Conservation (phyloP, 2,329 filamentous ascomycete genomes). For the Sporothrix inflata region DNA sequence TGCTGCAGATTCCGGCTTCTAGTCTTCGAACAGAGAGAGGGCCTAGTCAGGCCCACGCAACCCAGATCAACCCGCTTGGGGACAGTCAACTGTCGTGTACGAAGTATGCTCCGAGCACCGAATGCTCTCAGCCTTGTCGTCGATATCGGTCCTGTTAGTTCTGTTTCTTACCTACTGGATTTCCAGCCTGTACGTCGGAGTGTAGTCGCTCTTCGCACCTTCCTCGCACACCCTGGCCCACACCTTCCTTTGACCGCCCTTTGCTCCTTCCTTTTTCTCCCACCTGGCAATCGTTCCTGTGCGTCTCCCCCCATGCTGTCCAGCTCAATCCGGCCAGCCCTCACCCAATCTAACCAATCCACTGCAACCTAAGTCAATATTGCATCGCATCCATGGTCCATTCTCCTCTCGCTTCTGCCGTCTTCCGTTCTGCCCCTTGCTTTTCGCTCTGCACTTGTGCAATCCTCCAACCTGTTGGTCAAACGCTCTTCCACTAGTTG, state of each 20-base stretch:
- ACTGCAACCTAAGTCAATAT: background rate
- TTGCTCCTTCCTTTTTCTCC: constrained; percentile 5
- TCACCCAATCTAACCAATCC: background rate
- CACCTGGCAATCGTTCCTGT: background rate
- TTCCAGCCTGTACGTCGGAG: background rate
- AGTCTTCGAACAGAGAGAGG: background rate
- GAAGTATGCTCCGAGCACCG: background rate
- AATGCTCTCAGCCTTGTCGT: background rate
- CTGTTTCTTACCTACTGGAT: background rate
- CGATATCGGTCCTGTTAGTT: background rate
- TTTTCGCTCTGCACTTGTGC: constrained; percentile 11
- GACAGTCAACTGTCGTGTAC: background rate
- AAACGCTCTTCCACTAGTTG: background rate
- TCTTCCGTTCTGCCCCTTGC: background rate
- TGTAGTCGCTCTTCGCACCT: background rate
- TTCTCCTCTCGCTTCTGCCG: background rate
- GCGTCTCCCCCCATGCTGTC: background rate
- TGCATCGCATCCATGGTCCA: background rate
- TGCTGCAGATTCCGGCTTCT: background rate
- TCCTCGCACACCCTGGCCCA: background rate
- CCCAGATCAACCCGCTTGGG: background rate
- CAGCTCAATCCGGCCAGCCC: constrained; percentile 2
- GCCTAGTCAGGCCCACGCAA: background rate
- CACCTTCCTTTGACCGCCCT: constrained; percentile 6
- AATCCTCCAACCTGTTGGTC: background rate